phyloP scores from a whole-genome alignment of 2,329 filamentous ascomycete species.

The Aureobasidium sp. region DNA sequence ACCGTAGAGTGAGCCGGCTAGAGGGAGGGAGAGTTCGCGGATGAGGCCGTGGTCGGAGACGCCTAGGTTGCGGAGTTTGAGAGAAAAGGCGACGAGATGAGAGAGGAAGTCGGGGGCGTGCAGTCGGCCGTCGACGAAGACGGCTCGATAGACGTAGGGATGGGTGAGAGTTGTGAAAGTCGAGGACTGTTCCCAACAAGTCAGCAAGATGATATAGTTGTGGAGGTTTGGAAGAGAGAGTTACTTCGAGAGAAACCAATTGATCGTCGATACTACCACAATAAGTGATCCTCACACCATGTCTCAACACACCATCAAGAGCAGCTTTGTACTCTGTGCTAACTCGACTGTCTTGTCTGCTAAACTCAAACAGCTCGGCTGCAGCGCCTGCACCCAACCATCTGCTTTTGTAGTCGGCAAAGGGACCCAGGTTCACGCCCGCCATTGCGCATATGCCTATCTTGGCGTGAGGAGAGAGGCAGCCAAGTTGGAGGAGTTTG shows the following conservation, averaged over 20 bases:
- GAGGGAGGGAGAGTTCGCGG: constrained; percentile 75
- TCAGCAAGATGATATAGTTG: background rate
- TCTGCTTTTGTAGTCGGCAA: constrained; percentile 81
- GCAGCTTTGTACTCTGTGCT: constrained; percentile 73
- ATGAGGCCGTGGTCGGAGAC: constrained; percentile 89
- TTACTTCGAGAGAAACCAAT: constrained; percentile 80
- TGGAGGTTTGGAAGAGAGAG: constrained; percentile 13
- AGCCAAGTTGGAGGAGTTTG: constrained; percentile 84
- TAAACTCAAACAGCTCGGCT: constrained; percentile 93
- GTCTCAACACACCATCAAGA: constrained; percentile 63
- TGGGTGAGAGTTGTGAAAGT: constrained; percentile 79
- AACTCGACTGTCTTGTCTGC: constrained; percentile 69
- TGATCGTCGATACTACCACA: constrained; percentile 96
- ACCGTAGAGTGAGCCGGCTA: constrained; percentile 83
- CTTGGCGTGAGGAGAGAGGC: constrained; percentile 59
- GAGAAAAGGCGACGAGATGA: constrained; percentile 82
- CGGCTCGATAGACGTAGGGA: constrained; percentile 89
- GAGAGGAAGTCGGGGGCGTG: constrained; percentile 92
- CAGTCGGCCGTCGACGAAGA: constrained; percentile 87
- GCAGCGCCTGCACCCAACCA: constrained; percentile 76
- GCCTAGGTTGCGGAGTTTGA: constrained; percentile 90
- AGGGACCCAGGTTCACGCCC: constrained; percentile 87
- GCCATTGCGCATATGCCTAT: constrained; percentile 86
- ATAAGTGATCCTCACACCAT: constrained; percentile 77
- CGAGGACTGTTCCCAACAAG: constrained; percentile 51